A percentile compares a stretch with the other conserved stretches of the same genome.
phyloP scores from a whole-genome alignment of 257 asterid genomes.

The Solanum bulbocastanum region DNA sequence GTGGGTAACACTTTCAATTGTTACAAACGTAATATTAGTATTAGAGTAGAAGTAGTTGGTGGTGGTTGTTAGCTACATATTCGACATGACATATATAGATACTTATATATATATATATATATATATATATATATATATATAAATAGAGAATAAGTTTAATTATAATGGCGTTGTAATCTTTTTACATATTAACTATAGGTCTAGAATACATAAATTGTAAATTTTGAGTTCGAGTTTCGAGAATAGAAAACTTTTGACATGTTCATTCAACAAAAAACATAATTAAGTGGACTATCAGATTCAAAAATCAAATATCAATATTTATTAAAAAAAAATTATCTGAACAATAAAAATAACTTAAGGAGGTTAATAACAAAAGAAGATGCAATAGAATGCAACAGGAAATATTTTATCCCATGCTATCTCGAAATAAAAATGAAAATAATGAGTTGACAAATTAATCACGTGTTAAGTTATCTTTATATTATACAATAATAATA shows the following conservation, averaged over 20 bases:
- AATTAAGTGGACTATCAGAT: background rate
- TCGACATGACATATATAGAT: background rate
- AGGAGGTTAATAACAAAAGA: background rate
- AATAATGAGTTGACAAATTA: background rate
- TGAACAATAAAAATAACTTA: background rate
- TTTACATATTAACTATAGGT: background rate
- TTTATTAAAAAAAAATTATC: background rate
- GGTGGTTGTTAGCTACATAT: conserved; percentile 17
- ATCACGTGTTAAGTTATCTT: background rate
- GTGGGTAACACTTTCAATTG: conserved; percentile 31
- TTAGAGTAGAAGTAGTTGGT: conserved; percentile 6
- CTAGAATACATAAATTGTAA: background rate
- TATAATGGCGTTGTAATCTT: background rate
- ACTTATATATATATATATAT: background rate
- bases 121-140: background rate
- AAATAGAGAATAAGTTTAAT: background rate
- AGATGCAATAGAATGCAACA: background rate
- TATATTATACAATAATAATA: background rate
- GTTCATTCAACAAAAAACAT: background rate
- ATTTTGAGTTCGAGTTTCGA: background rate
- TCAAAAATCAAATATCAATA: too few species aligned
- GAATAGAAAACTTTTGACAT: background rate
- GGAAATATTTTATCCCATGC: background rate
- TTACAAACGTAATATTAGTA: conserved; percentile 3
- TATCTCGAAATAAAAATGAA: background rate